Evolutionary conservation across 495 filamentous ascomycete genomes (phyloP).

Genomic region (Neurospora cerealis): DNA sequence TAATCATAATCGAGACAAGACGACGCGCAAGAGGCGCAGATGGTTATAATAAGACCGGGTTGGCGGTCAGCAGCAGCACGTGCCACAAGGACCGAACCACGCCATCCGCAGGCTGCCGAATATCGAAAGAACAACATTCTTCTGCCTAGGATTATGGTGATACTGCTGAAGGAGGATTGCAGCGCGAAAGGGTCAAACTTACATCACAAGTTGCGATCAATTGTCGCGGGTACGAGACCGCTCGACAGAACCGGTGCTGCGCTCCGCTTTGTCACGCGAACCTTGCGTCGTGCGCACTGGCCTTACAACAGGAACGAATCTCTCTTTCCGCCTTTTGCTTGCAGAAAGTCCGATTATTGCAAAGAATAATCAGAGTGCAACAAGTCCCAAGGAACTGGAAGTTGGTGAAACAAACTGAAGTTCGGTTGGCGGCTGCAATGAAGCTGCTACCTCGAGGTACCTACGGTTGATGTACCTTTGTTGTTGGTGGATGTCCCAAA

Average conservation of each 20-base stretch:
- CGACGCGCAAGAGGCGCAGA: neutral
- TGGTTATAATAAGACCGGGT: neutral
- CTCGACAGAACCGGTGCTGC: slow-evolving; percentile 2
- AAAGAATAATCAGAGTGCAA: neutral
- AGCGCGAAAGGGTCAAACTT: neutral
- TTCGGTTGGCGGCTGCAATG: neutral
- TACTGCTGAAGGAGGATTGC: neutral
- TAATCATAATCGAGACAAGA: neutral
- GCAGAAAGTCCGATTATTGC: neutral
- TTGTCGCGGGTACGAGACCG: neutral
- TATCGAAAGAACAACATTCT: neutral
- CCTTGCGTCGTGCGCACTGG: slow-evolving; percentile 3
- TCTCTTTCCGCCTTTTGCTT: neutral
- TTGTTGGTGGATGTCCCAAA: neutral
- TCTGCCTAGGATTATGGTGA: neutral
- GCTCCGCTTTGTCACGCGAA: slow-evolving; percentile 9
- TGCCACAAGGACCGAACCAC: neutral
- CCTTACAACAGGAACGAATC: neutral
- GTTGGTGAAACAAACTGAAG: neutral
- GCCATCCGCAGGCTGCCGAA: neutral
- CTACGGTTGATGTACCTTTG: neutral
- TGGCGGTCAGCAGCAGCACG: neutral
- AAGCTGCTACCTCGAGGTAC: neutral
- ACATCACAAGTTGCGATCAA: neutral
- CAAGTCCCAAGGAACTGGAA: neutral